Evolutionary conservation across 768 basidiomycete genomes (phyloP).

Genomic region (Boletus pseudopeckii): DNA sequence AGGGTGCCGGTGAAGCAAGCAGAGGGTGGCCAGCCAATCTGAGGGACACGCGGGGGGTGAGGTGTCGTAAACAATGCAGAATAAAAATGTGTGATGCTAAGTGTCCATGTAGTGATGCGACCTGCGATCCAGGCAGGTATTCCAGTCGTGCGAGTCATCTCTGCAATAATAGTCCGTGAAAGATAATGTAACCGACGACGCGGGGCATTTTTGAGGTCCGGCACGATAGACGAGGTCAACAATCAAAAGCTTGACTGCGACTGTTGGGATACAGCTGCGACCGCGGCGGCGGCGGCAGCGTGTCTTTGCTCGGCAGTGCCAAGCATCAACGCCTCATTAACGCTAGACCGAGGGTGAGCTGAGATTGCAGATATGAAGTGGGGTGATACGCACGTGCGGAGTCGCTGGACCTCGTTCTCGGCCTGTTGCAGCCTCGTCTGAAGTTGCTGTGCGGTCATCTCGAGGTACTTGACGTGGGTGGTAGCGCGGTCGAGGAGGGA

Average conservation of each 20-base stretch:
- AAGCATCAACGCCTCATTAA: constrained; percentile 89
- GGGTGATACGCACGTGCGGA: constrained; percentile 48
- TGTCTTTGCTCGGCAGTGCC: constrained; percentile 73
- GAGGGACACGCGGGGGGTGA: constrained; percentile 19
- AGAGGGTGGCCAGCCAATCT: constrained; percentile 16
- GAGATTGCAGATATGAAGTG: not conserved
- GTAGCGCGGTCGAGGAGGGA: constrained; percentile 86
- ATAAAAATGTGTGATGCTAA: constrained; percentile 38
- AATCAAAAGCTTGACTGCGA: constrained; percentile 45
- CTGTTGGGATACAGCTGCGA: constrained; percentile 48
- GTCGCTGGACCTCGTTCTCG: constrained; percentile 76
- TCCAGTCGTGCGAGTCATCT: constrained; percentile 41
- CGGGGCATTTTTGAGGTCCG: constrained; percentile 24
- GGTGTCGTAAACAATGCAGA: constrained; percentile 42
- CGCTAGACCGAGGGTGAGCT: constrained; percentile 34
- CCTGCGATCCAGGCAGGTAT: constrained; percentile 56
- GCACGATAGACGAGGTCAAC: constrained; percentile 18
- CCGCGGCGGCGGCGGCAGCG: constrained; percentile 54
- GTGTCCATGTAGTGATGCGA: constrained; percentile 52
- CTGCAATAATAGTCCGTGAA: constrained; percentile 36
- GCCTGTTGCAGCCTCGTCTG: constrained; percentile 75
- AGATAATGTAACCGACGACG: constrained; percentile 37
- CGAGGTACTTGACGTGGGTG: constrained; percentile 82
- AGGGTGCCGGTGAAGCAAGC: constrained; percentile 13
- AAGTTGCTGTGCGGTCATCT: constrained; percentile 71